Conservation (phyloP, 2,329 filamentous ascomycete genomes). For the Botrytis byssoidea region DNA sequence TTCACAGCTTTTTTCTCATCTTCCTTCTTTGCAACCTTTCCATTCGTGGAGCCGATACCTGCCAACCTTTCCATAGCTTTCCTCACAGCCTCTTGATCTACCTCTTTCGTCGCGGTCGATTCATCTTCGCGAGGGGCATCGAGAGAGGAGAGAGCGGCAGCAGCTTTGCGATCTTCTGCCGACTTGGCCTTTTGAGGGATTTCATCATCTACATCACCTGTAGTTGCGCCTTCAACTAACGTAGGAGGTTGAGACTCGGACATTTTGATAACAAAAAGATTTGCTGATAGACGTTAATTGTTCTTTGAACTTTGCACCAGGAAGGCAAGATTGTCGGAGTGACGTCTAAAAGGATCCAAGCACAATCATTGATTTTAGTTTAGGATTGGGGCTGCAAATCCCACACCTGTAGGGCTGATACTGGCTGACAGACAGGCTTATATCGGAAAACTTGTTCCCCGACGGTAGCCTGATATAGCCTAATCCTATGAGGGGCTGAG, state of each 20-base stretch:
- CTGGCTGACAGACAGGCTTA: not conserved
- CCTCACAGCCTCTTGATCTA: conserved; percentile 67
- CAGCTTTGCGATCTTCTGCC: conserved; percentile 75
- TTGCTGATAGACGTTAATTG: not conserved
- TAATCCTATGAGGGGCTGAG: not conserved
- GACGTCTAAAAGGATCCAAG: conserved; percentile 13
- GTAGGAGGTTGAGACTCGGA: conserved; percentile 59
- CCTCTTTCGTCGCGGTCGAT: conserved; percentile 47
- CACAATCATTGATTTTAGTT: conserved; percentile 3
- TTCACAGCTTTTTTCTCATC: conserved; percentile 53
- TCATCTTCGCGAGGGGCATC: conserved; percentile 53
- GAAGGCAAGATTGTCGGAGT: not conserved
- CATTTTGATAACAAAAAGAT: conserved; percentile 45
- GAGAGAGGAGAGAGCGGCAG: conserved; percentile 69
- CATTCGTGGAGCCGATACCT: conserved; percentile 38
- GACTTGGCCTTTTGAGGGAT: conserved; percentile 54
- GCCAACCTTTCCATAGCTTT: conserved; percentile 68
- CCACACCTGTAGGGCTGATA: conserved; percentile 19
- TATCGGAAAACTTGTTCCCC: not conserved
- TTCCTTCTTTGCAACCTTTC: conserved; percentile 42
- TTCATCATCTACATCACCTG: conserved; percentile 59
- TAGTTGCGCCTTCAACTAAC: conserved; percentile 59
- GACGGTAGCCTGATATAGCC: conserved; percentile 1
- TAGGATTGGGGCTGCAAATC: conserved; percentile 8
- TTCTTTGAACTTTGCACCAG: not conserved